Base-by-base conservation (phyloP, 257 asterid genomes). In the Gentiana dahurica region DNA sequence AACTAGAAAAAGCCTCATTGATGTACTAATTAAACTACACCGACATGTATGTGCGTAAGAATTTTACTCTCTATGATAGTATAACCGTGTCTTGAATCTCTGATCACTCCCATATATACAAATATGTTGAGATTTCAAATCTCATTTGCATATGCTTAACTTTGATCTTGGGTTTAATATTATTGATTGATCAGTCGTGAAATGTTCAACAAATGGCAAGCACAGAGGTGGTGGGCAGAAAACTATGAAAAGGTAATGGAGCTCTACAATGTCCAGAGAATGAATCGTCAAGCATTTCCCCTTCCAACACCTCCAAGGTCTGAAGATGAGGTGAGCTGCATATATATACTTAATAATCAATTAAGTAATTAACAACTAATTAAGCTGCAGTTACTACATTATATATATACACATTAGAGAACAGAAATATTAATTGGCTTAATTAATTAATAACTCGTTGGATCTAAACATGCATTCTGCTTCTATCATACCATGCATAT, bases 211-310 rank as follows among this genome's bases (percentile, higher is more conserved):
- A 82, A 87, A 74, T 82, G 87, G 82, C 95, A 91, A 87, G 98
- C 98, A 38, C 98, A 91, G 68, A 77, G 74, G 64, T 91, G 98
- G 98, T 91, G 98, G 98, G 76, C 95, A 1, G 98, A 87, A 71
- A 91, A 91, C 60, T 87, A 75, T 33, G 95, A 91, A 61, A 91
- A 80, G 66, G 87, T 91, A 38, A 77, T 87, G 77, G 98, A 91
- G 71, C 84, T 91, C 11, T 87, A 91, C 82, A 85, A 91, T 53
- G 98, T 91, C 36, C 91, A 81, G 72, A 82, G 85, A 75, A 48
- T 87, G 63, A 85, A 79, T 65, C 94, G 80, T 69, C 87, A 84
- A 68, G 93, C 94, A 4, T 79, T 80, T 64, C 95, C 98, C 53
- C 78, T 87, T 9, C 91, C 95, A 45, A 71, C 93, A 37, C 79